phyloP scores from a whole-genome alignment of 2,329 filamentous ascomycete species.

The Didymella segeticola region DNA sequence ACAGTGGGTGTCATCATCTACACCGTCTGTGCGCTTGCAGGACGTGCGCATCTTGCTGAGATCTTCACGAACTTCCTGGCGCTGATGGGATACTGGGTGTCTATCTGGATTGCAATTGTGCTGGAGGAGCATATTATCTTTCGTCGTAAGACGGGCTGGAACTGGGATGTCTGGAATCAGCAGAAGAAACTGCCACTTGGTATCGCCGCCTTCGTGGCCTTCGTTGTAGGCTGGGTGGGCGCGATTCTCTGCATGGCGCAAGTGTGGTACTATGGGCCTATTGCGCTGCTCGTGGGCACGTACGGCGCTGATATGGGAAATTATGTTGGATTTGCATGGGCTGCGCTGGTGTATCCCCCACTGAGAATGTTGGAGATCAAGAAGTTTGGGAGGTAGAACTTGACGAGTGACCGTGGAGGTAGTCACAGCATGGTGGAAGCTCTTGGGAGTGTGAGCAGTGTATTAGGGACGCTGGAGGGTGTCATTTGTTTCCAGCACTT shows the following conservation, averaged over 20 bases:
- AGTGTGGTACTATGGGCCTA: constrained; percentile 71
- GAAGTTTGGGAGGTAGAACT: constrained; percentile 53
- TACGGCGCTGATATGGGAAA: constrained; percentile 67
- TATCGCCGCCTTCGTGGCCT: constrained; percentile 66
- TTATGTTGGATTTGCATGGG: constrained; percentile 67
- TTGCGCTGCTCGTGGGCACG: constrained; percentile 64
- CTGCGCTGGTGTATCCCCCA: constrained; percentile 63
- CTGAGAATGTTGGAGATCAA: constrained; percentile 60
- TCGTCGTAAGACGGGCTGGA: constrained; percentile 59
- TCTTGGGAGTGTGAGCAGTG: too few relatives aligned
- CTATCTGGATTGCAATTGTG: constrained; percentile 68
- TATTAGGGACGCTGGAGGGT: too few relatives aligned
- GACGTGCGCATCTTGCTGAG: constrained; percentile 64
- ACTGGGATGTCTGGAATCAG: constrained; percentile 69
- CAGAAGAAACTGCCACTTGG: constrained; percentile 66
- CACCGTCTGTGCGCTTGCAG: constrained; percentile 69
- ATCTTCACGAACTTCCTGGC: constrained; percentile 75
- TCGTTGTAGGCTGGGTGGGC: constrained; percentile 70
- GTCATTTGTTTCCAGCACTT: too few relatives aligned
- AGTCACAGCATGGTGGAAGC: background rate
- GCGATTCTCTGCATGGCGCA: constrained; percentile 73
- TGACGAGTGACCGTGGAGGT: background rate
- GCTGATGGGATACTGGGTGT: constrained; percentile 74
- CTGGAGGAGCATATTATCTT: constrained; percentile 70
- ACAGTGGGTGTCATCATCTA: constrained; percentile 67